Evolutionary conservation across 805 yeast genomes (phyloP).

Genomic region (Schwanniomyces yamadae): DNA sequence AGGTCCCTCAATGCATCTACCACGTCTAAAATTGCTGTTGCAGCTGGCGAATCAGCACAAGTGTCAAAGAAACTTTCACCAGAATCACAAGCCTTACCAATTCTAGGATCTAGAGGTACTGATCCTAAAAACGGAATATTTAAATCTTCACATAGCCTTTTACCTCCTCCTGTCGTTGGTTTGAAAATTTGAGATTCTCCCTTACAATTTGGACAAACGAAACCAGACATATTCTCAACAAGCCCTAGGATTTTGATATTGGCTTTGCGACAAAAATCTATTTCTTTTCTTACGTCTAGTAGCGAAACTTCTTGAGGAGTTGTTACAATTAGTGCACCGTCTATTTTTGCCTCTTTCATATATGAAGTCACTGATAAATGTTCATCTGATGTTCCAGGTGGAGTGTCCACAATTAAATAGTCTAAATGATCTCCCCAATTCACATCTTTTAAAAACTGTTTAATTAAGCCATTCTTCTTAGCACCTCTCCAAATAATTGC

Average conservation of each 20-base stretch:
- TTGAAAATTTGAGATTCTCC: constrained; percentile 88
- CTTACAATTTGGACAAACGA: constrained; percentile 93
- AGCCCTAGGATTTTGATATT: constrained; percentile 81
- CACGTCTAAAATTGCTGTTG: constrained; percentile 79
- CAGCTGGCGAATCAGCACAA: constrained; percentile 91
- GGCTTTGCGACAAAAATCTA: constrained; percentile 92
- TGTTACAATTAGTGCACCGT: constrained; percentile 92
- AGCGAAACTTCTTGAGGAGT: constrained; percentile 98
- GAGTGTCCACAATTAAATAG: constrained; percentile 89
- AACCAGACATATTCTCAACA: constrained; percentile 98
- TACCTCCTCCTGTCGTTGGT: constrained; percentile 97
- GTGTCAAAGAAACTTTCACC: constrained; percentile 83
- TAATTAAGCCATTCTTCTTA: constrained; percentile 90
- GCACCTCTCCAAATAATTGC: constrained; percentile 97
- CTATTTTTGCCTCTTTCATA: constrained; percentile 85
- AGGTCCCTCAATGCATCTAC: constrained; percentile 69
- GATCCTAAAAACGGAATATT: constrained; percentile 80
- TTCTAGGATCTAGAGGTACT: constrained; percentile 94
- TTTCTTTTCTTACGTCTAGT: constrained; percentile 92
- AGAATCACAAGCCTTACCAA: constrained; percentile 82
- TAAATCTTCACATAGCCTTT: constrained; percentile 75
- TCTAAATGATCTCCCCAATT: constrained; percentile 87
- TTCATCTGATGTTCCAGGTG: constrained; percentile 98
- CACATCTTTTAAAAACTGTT: constrained; percentile 90
- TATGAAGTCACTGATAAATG: constrained; percentile 88